phyloP scores from a whole-genome alignment of 257 asterid genomes.

The Solanum chilense region DNA sequence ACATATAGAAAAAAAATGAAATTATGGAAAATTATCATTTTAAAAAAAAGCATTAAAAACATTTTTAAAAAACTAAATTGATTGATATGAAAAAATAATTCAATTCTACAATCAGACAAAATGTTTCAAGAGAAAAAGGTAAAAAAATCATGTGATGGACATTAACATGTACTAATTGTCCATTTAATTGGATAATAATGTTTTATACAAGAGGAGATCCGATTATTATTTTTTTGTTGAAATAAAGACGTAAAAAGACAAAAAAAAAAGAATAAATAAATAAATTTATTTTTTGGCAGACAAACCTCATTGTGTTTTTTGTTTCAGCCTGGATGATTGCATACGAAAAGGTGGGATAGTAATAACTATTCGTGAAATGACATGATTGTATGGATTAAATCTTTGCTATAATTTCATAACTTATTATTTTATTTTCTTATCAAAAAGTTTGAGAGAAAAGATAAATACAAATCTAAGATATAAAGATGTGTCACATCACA shows the following conservation, averaged over 20 bases:
- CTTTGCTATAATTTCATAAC: not conserved
- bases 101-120: not conserved
- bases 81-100: too few relatives aligned
- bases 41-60: too few relatives aligned
- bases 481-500: not conserved
- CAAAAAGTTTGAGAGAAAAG: too few relatives aligned
- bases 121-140: too few relatives aligned
- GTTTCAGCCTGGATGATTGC: not conserved
- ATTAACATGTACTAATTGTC: not conserved
- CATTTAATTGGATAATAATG: not conserved
- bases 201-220: too few relatives aligned
- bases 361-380: not conserved
- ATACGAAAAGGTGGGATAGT: not conserved
- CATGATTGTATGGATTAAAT: not conserved
- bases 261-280: too few relatives aligned
- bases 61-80: not conserved
- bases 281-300: not conserved
- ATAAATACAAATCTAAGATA: not conserved
- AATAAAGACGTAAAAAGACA: too few relatives aligned
- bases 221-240: too few relatives aligned
- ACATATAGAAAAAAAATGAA: not conserved
- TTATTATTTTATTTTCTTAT: too few relatives aligned
- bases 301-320: not conserved
- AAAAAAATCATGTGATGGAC: not conserved
- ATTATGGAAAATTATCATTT: not conserved